A percentile compares a stretch with the other conserved stretches of the same genome.
Evolutionary conservation across 179 eudicot species (phyloP).

Genomic region (Camellia oleifera): DNA sequence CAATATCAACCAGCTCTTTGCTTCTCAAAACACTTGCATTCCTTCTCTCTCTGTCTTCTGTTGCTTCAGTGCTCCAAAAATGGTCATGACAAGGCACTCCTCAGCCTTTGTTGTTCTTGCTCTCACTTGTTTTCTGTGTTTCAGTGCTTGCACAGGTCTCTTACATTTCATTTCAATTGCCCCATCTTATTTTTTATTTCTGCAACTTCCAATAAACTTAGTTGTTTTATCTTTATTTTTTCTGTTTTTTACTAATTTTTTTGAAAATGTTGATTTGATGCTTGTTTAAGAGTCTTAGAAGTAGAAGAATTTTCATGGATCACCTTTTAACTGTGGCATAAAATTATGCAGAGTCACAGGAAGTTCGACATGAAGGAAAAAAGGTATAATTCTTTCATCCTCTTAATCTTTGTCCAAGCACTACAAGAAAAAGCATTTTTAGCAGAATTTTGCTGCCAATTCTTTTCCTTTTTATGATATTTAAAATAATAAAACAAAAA

Average conservation of each 20-base stretch:
- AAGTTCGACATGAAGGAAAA: not conserved
- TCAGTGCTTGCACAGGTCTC: not conserved
- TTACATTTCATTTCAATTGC: not conserved
- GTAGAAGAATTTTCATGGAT: not conserved
- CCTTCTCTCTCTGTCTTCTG: not conserved
- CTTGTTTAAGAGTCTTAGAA: not conserved
- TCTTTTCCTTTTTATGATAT: no score
- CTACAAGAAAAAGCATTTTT: no score
- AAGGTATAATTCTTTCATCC: conserved; percentile 1
- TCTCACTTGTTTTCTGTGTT: conserved; percentile 5
- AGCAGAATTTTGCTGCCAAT: no score
- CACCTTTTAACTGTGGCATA: not conserved
- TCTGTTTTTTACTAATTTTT: not conserved
- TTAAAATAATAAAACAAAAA: no score
- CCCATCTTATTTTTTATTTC: not conserved
- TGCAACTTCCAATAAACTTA: not conserved
- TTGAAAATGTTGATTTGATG: not conserved
- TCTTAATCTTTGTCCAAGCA: not conserved
- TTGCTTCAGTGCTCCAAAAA: not conserved
- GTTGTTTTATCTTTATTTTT: not conserved
- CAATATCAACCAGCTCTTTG: not conserved
- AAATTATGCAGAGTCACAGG: conserved; percentile 8
- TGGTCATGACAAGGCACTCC: not conserved
- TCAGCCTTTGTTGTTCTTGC: conserved; percentile 1
- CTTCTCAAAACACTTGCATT: not conserved